These are phyloP conservation scores for Cladosporium velox DNA, from an alignment of 2,329 filamentous ascomycete genomes.

Conservation along the genomic window DNA sequence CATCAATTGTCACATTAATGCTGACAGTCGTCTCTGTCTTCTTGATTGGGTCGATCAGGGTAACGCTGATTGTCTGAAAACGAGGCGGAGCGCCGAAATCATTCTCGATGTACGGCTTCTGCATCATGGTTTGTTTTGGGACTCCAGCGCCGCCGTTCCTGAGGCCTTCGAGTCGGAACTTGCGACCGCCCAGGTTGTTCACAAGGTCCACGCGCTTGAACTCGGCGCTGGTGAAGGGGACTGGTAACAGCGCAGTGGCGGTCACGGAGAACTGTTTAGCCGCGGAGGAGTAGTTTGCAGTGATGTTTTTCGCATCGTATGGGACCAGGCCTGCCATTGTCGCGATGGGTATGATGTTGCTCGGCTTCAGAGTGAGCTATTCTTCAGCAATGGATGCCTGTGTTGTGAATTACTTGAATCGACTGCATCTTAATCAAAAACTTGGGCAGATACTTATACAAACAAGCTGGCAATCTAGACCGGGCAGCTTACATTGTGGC, in stretches of 20 bases:
- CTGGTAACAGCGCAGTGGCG: background rate
- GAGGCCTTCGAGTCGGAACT: background rate
- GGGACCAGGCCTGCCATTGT: background rate
- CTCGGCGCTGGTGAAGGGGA: background rate
- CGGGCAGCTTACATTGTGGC: background rate
- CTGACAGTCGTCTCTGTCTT: background rate
- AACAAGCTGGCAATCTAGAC: background rate
- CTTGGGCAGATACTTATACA: background rate
- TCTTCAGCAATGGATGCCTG: background rate
- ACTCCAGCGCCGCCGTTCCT: background rate
- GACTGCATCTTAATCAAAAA: background rate
- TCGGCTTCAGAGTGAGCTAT: background rate
- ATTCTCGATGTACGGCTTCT: background rate
- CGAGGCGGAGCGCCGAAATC: background rate
- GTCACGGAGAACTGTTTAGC: background rate
- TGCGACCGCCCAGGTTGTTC: background rate
- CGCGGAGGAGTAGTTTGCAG: background rate
- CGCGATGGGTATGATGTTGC: background rate
- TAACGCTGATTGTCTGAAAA: background rate
- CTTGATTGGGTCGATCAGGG: background rate
- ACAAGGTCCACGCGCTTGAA: background rate
- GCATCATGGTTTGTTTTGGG: background rate
- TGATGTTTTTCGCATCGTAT: conserved; percentile 1
- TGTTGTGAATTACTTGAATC: background rate
- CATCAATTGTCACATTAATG: background rate